Conservation (phyloP, 768 basidiomycete genomes). For the Collybia sordida region DNA sequence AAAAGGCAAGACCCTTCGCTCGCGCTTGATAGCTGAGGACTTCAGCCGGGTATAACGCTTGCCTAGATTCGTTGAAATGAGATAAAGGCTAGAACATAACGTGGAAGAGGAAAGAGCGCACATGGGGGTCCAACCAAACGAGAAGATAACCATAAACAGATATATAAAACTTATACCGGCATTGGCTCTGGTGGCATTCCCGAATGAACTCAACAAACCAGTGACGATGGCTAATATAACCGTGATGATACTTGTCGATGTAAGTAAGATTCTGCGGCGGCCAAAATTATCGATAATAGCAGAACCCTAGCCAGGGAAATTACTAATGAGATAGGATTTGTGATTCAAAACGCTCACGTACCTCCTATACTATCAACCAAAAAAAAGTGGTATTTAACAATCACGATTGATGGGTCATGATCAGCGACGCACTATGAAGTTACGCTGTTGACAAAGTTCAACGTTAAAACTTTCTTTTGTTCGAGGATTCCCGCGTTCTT, state of each 20-base stretch:
- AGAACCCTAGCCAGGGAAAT: slow-evolving; percentile 32
- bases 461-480: slow-evolving; percentile 37
- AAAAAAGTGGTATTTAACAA: not conserved
- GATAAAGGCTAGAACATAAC: not conserved
- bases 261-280: slow-evolving; percentile 42
- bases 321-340: too few relatives aligned
- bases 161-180: slow-evolving; percentile 54
- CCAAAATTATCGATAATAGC: slow-evolving; percentile 49
- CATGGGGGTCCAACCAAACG: slow-evolving; percentile 59
- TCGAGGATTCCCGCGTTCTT: slow-evolving; percentile 47
- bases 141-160: slow-evolving; percentile 52
- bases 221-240: slow-evolving; percentile 45
- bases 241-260: slow-evolving; percentile 34
- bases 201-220: slow-evolving; percentile 39
- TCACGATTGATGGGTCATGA: not conserved
- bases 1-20: slow-evolving; percentile 52
- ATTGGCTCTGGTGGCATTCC: slow-evolving; percentile 36
- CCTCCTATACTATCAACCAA: slow-evolving; percentile 33
- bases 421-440: slow-evolving; percentile 41
- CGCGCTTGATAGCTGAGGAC: slow-evolving; percentile 49
- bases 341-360: slow-evolving; percentile 14
- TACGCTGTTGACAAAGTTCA: slow-evolving; percentile 53
- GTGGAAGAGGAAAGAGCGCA: slow-evolving; percentile 16
- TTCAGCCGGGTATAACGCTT: slow-evolving; percentile 55
- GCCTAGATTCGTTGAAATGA: slow-evolving; percentile 25